Base-by-base conservation (phyloP, 2,329 filamentous ascomycete genomes). In the Daldinia sp. region DNA sequence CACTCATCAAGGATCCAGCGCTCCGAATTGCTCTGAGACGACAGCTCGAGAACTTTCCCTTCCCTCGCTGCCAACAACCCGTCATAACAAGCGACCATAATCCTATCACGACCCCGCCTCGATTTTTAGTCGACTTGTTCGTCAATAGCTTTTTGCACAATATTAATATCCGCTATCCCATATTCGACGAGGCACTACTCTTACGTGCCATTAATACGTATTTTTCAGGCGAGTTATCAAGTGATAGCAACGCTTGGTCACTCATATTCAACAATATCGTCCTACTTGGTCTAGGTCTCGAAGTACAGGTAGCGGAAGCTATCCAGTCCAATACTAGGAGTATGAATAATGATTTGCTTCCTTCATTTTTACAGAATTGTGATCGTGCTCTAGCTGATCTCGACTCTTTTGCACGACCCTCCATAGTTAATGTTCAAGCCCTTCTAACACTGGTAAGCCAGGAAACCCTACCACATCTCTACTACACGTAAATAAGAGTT, bases 181-280 rank as follows among this genome's bases (percentile, higher is more conserved):
- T 69, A 27, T 71, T 70, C 35, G 55, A 70, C 10, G 64, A 69
- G 4, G 32, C 30, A 1, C 17, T 37, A 11, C 64, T 70, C 13
- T 56, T 47, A 39, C 39, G 19, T 7, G 61, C 62, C 17, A 64
- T 68, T 19, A 55, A 66, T 11, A 34, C 56, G 9, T 61, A 68
- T 49, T 68, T 68, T 34, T 64, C 49, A 7, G 61, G 56, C 17
- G 17, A 58, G 27, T 37, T 48, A 11, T 52, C 58, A 7, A 49
- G 49, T 4, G 63, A 67, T n/a, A 64, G 51, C 35, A 55, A 35
- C 23, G 50, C 68, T 3, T 60, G 62, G 39, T 55, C 66, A 29
- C 57, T 69, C 17, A 70, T 70, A 32, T 59, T 68, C 15, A 70
- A 67, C 39, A 68, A 68, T 15, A 57, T 69, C 15, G 58, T 66